These are phyloP conservation scores for Penicillium sp. DNA, from an alignment of 2,329 filamentous ascomycete genomes.

Conservation along the genomic window DNA sequence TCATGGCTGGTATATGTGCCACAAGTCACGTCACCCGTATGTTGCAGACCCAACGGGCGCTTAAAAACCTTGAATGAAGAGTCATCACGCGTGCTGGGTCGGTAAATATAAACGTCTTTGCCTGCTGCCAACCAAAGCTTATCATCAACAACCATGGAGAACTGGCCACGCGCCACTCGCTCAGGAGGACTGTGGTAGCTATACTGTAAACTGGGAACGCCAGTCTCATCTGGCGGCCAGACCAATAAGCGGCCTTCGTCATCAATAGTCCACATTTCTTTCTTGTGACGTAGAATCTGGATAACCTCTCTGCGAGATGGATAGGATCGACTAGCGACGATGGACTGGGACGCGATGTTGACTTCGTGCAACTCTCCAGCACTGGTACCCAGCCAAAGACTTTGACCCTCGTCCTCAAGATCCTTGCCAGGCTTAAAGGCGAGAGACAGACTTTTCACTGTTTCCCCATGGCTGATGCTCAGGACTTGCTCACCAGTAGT, in stretches of 20 bases:
- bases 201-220: slow-evolving; percentile 68
- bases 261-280: slow-evolving; percentile 91
- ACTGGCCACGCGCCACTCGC: slow-evolving; percentile 74
- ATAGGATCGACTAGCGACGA: slow-evolving; percentile 65
- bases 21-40: slow-evolving; percentile 80
- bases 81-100: slow-evolving; percentile 64
- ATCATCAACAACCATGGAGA: slow-evolving; percentile 80
- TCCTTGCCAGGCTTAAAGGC: slow-evolving; percentile 78
- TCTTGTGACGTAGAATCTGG: slow-evolving; percentile 78
- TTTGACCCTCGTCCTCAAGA: slow-evolving; percentile 72
- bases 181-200: slow-evolving; percentile 65
- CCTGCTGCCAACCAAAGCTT: slow-evolving; percentile 84
- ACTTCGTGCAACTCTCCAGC: slow-evolving; percentile 84
- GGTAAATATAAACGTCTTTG: slow-evolving; percentile 81
- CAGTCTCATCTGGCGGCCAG: slow-evolving; percentile 73
- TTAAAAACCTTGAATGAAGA: slow-evolving; percentile 70
- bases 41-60: slow-evolving; percentile 64
- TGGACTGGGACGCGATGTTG: slow-evolving; percentile 68
- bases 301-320: slow-evolving; percentile 76
- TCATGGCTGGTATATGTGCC: slow-evolving; percentile 71
- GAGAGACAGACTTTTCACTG: slow-evolving; percentile 72
- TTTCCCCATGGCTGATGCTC: slow-evolving; percentile 79
- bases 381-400: slow-evolving; percentile 86
- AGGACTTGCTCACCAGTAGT: slow-evolving; percentile 74
- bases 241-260: slow-evolving; percentile 81